Base-by-base conservation (phyloP, 495 filamentous ascomycete species). In the Xylaria castorea region DNA sequence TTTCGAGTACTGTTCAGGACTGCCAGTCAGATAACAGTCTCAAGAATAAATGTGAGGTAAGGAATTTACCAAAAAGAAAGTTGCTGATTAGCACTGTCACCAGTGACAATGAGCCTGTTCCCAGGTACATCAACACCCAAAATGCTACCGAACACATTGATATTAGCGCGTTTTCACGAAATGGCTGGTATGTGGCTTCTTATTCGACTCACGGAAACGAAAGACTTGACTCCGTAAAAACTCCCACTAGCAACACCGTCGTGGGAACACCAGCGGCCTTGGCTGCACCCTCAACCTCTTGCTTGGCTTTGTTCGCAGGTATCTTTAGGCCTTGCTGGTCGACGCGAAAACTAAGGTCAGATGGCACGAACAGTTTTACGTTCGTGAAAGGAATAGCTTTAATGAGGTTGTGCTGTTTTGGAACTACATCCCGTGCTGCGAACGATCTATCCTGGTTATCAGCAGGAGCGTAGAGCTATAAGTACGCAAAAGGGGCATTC, bases 361-460 rank as follows among this genome's bases (percentile, higher is more conserved):
- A 78, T 34, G 77, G 75, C n/a, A 78, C 75, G 61, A 77, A 78
- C 3, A 78, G 25, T 36, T 77, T 75, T 5, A 78, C 75, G 20
- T 74, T 68, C 20, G 73, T 77, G 11, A 27, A 64, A 3, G 77
- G 73, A 18, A 77, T 75, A 3, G 76, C 76, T 57, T 74, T 78
- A 16, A 76, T 57, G 68, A 78, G 75, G 36, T 30, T 73, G 40
- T 67, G 76, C 44, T 78, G 76, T 44, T 61, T 74, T 6, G 32
- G 1, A 30, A 74, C 51, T 9, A 68, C 73, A 34, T 76, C 75
- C 16, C 74, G 75, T 32, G 72, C 75, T 4, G 72, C 76, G 25
- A 78, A 66, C 9, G 76, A 78, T 18, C 75, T 78, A 64, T 46
- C 22, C 25, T 2, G 5, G 18, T 18, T 34, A 36, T 70, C 34